These are phyloP conservation scores for Lactarius trivialis DNA, from an alignment of 768 basidiomycete species.

Conservation along the genomic window DNA sequence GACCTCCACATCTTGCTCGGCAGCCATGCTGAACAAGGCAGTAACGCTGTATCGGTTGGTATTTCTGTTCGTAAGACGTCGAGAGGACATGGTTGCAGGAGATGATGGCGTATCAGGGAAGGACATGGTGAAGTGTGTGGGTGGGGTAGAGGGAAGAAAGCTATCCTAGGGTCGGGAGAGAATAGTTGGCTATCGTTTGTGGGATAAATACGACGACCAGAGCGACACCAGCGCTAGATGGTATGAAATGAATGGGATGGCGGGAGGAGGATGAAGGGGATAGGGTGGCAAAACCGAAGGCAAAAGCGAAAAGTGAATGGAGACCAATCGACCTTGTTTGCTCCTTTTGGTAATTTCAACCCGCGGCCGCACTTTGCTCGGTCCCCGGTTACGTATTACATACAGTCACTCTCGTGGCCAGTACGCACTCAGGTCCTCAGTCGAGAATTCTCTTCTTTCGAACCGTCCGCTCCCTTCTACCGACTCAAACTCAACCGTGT, in stretches of 20 bases:
- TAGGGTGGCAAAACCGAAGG: not conserved
- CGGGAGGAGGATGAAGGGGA: conserved; percentile 4
- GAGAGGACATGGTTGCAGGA: conserved; percentile 46
- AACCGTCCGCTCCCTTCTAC: conserved; percentile 2
- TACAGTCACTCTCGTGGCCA: too few species aligned
- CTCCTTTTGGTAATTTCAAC: not conserved
- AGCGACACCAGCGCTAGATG: conserved; percentile 25
- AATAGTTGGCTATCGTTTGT: conserved; percentile 4
- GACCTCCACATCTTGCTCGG: conserved; percentile 96
- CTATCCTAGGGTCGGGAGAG: conserved; percentile 15
- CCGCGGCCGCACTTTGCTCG: too few species aligned
- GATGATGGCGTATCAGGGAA: conserved; percentile 49
- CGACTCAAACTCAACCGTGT: conserved; percentile 11
- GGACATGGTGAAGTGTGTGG: conserved; percentile 36
- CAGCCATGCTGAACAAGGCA: conserved; percentile 94
- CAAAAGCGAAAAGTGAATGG: not conserved
- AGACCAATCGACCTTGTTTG: not conserved
- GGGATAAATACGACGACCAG: conserved; percentile 7
- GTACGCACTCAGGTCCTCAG: not conserved
- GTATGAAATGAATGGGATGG: conserved; percentile 27
- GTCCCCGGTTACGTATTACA: too few species aligned
- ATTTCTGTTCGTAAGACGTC: conserved; percentile 83
- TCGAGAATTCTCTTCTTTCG: conserved; percentile 4
- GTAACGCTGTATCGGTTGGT: conserved; percentile 96
- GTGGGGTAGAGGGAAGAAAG: conserved; percentile 11